phyloP scores from a whole-genome alignment of 2,329 filamentous ascomycete genomes.

The Microsporum ferrugineum region DNA sequence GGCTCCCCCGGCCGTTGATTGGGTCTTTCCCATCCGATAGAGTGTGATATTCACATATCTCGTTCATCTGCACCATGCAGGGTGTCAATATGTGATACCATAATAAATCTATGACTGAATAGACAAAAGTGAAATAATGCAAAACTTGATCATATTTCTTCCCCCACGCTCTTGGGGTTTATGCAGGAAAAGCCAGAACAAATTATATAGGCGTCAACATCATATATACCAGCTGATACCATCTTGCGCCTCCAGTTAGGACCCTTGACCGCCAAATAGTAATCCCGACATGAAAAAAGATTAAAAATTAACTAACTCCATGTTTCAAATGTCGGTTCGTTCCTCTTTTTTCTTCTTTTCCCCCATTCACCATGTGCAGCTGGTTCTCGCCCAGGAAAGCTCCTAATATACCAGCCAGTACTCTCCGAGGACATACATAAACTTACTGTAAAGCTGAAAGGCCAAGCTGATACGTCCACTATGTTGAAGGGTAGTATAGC shows the following conservation, averaged over 20 bases:
- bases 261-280: not conserved
- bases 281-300: not conserved
- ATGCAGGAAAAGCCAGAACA: not conserved
- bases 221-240: not conserved
- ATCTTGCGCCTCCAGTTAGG: not conserved
- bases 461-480: not conserved
- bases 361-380: not conserved
- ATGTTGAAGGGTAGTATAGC: too few species aligned
- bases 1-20: not conserved
- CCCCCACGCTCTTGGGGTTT: not conserved
- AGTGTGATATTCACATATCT: not conserved
- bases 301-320: not conserved
- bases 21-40: not conserved
- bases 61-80: not conserved
- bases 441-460: not conserved
- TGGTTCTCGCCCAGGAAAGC: not conserved
- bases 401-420: not conserved
- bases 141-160: not conserved
- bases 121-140: not conserved
- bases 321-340: not conserved
- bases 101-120: not conserved
- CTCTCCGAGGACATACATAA: not conserved
- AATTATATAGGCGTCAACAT: not conserved
- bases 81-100: not conserved
- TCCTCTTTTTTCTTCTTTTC: not conserved